Percentiles rank a stretch among this genome's conserved stretches.
Conservation (phyloP, 345 rosid genomes). For the Kandelia obovata region DNA sequence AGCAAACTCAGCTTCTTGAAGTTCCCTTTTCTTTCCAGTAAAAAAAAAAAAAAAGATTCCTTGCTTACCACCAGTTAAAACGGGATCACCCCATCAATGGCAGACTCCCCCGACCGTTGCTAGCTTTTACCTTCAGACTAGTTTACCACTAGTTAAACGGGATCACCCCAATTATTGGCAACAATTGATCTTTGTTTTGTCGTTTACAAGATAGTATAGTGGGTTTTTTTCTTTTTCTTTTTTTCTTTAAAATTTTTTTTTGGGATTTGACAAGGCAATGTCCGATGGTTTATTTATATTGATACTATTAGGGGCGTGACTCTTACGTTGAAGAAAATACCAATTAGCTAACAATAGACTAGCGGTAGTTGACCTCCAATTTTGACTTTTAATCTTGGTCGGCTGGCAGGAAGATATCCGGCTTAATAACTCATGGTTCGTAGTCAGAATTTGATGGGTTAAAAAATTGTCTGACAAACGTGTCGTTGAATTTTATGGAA, state of each 20-base stretch:
- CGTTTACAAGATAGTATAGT: not conserved
- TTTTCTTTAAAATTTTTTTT: too few species aligned
- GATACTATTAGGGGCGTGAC: not conserved
- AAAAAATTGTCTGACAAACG: not conserved
- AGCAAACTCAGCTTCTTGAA: not conserved
- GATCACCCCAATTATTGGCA: too few species aligned
- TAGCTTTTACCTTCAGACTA: too few species aligned
- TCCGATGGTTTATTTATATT: too few species aligned
- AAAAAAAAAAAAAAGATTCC: not conserved
- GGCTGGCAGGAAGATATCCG: not conserved
- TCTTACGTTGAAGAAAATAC: not conserved
- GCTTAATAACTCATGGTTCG: not conserved
- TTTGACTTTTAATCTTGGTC: too few species aligned
- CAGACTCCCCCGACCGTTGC: too few species aligned
- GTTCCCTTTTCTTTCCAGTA: not conserved
- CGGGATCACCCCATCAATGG: not conserved
- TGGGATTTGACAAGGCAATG: too few species aligned
- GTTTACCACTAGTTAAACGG: too few species aligned
- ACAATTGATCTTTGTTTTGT: not conserved
- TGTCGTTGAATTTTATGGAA: not conserved
- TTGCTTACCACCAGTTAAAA: slow-evolving; percentile 2
- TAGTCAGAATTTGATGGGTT: not conserved
- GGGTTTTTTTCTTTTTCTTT: not conserved
- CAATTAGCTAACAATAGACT: not conserved
- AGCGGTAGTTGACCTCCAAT: too few species aligned